phyloP scores from a whole-genome alignment of 2,329 filamentous ascomycete genomes.

The Sarocladium strictum region DNA sequence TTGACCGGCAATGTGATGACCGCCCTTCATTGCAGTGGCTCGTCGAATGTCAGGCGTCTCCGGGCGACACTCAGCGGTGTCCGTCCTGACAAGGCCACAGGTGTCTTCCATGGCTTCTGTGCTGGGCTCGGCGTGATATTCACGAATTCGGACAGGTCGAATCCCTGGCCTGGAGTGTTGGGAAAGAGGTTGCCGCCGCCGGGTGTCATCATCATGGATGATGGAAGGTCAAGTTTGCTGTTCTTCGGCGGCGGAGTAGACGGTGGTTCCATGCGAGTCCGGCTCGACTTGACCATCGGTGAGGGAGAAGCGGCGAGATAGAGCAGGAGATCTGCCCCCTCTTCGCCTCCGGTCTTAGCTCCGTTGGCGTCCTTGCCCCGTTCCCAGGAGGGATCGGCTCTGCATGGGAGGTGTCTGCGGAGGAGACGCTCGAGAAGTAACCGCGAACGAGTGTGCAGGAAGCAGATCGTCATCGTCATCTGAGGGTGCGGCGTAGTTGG shows the following conservation, averaged over 20 bases:
- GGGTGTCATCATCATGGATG: conserved; percentile 85
- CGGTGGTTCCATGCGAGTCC: conserved; percentile 55
- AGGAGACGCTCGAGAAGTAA: conserved; percentile 68
- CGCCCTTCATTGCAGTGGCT: conserved; percentile 45
- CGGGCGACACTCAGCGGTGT: conserved; percentile 63
- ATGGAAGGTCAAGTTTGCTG: conserved; percentile 56
- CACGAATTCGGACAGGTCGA: conserved; percentile 95
- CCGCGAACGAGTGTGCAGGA: conserved; percentile 67
- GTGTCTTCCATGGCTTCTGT: conserved; percentile 84
- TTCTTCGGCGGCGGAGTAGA: conserved; percentile 71
- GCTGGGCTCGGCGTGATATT: conserved; percentile 96
- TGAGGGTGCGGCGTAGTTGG: conserved; percentile 56
- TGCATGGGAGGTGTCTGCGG: conserved; percentile 75
- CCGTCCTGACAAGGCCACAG: conserved; percentile 47
- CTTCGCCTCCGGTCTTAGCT: conserved; percentile 58
- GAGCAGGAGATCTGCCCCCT: conserved; percentile 73
- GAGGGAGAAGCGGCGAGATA: conserved; percentile 91
- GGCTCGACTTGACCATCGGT: conserved; percentile 56
- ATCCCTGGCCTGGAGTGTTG: conserved; percentile 72
- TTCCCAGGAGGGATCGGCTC: conserved; percentile 41
- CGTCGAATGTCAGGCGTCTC: conserved; percentile 77
- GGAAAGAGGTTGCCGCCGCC: conserved; percentile 64
- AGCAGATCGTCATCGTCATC: conserved; percentile 83
- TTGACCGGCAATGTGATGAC: neutral
- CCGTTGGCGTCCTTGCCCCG: conserved; percentile 30